These are phyloP conservation scores for Aspergillus incahuasiensis DNA, from an alignment of 495 filamentous ascomycete species.

Conservation along the genomic window DNA sequence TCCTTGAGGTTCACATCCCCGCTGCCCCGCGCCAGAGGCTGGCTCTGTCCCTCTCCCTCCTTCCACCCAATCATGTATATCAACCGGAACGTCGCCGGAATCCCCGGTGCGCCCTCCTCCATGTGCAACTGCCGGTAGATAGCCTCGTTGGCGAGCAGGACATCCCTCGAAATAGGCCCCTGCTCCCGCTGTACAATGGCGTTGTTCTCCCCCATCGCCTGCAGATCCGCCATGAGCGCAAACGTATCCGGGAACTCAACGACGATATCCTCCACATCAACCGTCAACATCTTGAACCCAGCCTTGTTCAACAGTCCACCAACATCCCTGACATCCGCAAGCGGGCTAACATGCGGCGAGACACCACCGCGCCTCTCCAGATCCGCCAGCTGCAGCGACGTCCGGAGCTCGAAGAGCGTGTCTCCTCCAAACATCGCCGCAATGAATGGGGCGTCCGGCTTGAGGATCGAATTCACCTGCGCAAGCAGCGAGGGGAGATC, in stretches of 20 bases:
- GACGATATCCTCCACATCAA: conserved; percentile 95
- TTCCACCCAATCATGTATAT: conserved; percentile 99
- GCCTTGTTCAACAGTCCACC: conserved; percentile 81
- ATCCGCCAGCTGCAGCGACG: conserved; percentile 89
- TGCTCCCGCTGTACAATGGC: conserved; percentile 76
- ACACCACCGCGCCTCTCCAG: conserved; percentile 84
- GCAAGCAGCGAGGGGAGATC: conserved; percentile 79
- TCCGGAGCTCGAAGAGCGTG: conserved; percentile 88
- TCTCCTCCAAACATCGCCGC: conserved; percentile 97
- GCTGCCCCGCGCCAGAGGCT: conserved; percentile 78
- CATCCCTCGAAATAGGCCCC: conserved; percentile 71
- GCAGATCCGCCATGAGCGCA: conserved; percentile 86
- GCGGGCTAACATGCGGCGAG: conserved; percentile 75
- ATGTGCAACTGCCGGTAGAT: conserved; percentile 85
- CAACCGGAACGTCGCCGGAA: conserved; percentile 87
- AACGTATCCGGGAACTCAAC: conserved; percentile 94
- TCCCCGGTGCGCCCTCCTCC: conserved; percentile 57
- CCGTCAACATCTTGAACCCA: conserved; percentile 92
- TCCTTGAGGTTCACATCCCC: conserved; percentile 81
- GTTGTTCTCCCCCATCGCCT: conserved; percentile 91
- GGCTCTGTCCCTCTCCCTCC: conserved; percentile 67
- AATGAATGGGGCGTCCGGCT: conserved; percentile 88
- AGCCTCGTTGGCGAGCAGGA: conserved; percentile 79
- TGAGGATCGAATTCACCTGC: conserved; percentile 77
- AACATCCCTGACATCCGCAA: conserved; percentile 89